These are phyloP conservation scores for Talaromyces marneffei DNA, from an alignment of 2,329 filamentous ascomycete genomes.

Conservation along the genomic window DNA sequence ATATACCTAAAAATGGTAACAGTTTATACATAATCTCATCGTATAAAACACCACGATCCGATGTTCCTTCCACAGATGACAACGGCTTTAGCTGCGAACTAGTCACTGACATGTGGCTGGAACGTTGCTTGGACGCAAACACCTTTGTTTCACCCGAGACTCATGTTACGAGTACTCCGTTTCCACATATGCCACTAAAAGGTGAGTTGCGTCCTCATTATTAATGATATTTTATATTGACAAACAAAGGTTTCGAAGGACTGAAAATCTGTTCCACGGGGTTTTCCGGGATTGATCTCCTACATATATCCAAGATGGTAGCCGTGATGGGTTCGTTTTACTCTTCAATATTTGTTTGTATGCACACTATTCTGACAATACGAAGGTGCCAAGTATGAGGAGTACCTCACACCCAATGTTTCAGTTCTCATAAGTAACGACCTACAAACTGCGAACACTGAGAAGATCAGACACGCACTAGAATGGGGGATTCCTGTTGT, in stretches of 20 bases:
- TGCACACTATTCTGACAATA: conserved; percentile 18
- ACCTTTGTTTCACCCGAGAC: conserved; percentile 61
- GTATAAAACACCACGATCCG: conserved; percentile 29
- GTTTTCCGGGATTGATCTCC: conserved; percentile 75
- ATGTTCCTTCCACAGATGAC: conserved; percentile 36
- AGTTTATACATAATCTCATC: conserved; percentile 37
- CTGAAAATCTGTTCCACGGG: conserved; percentile 73
- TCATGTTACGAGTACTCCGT: conserved; percentile 71
- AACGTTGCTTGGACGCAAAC: conserved; percentile 77
- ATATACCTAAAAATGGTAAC: conserved; percentile 29
- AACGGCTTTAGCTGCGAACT: conserved; percentile 41
- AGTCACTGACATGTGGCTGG: conserved; percentile 90
- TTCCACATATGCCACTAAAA: conserved; percentile 62
- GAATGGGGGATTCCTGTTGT: conserved; percentile 78
- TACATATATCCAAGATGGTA: conserved; percentile 75
- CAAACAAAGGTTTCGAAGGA: conserved; percentile 53
- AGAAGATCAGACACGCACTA: conserved; percentile 73
- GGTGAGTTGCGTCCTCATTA: conserved; percentile 29
- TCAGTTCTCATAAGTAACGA: conserved; percentile 70
- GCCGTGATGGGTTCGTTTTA: conserved; percentile 58
- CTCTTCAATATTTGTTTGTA: neutral
- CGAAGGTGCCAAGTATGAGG: conserved; percentile 68
- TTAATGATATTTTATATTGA: conserved; percentile 16
- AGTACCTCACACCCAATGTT: conserved; percentile 65
- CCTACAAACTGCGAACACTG: conserved; percentile 49